A percentile compares a stretch with the other conserved stretches of the same genome.
Evolutionary conservation across 2,329 filamentous ascomycete genomes (phyloP).

Genomic region (Aspergillus arachidicola): DNA sequence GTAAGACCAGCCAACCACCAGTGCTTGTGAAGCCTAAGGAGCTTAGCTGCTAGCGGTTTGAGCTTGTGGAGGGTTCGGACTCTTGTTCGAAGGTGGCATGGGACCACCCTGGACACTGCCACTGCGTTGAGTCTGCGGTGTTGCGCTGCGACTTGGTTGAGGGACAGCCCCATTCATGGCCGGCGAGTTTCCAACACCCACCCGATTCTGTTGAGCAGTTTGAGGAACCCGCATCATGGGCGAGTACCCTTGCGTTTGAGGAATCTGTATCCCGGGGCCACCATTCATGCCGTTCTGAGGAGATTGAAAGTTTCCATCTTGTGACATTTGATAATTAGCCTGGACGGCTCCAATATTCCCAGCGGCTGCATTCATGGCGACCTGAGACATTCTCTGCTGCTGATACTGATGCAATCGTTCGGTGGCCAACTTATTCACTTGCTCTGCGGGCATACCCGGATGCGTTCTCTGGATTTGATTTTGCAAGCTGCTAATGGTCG

Average conservation of each 20-base stretch:
- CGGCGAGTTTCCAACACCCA: constrained; percentile 44
- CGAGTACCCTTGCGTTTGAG: constrained; percentile 54
- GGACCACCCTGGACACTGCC: constrained; percentile 45
- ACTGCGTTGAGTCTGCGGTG: constrained; percentile 50
- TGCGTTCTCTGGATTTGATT: constrained; percentile 55
- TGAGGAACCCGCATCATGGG: constrained; percentile 58
- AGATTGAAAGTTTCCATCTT: constrained; percentile 41
- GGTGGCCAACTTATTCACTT: constrained; percentile 56
- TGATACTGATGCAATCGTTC: constrained; percentile 53
- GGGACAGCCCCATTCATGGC: constrained; percentile 47
- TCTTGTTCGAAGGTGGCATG: constrained; percentile 42
- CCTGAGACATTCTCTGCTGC: constrained; percentile 53
- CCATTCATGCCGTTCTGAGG: constrained; percentile 39
- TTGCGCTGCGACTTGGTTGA: constrained; percentile 48
- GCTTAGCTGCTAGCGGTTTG: constrained; percentile 42
- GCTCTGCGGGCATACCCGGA: constrained; percentile 56
- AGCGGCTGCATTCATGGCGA: constrained; percentile 55
- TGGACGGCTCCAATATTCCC: constrained; percentile 48
- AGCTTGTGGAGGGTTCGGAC: constrained; percentile 45
- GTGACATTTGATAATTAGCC: constrained; percentile 43
- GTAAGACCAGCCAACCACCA: background rate
- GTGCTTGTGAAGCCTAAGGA: background rate
- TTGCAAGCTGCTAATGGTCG: constrained; percentile 56
- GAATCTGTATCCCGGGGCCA: constrained; percentile 44
- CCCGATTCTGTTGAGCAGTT: constrained; percentile 44